Evolutionary conservation across 2,329 filamentous ascomycete species (phyloP), one percentile per base, ranked within the genome.

Genomic region (Fusarium metavorans): DNA sequence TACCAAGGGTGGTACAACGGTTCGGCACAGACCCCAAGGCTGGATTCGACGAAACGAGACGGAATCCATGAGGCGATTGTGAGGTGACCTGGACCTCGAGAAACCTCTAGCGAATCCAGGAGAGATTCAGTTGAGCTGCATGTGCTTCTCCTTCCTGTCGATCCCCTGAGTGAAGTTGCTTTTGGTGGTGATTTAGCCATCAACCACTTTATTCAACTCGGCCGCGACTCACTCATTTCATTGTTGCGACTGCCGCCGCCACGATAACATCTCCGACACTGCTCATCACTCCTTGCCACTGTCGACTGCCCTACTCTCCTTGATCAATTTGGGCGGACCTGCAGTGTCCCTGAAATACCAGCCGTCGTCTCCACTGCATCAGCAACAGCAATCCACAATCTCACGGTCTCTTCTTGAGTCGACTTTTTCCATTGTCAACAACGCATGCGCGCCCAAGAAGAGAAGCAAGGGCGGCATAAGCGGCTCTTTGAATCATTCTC

Each of bases 21-120:
- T 52, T 61, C 64, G 64, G 34, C 30, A 52, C 56, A 35, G 57
- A 41, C 43, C 65, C 30, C 10, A 27, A 32, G 48, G 64, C 58
- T 64, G 32, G 48, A 69, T 54, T 64, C 68, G 61, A 27, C 39
- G 14, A 39, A 23, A 27, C 32, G 58, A 73, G 41, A 45, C 52
- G 61, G 60, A 18, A 58, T 68, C 65, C 64, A 72, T 75, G 72
- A 74, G 72, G 45, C 65, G 68, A 72, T 63, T 75, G 58, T 74
- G 65, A 64, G 61, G 45, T 73, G 43, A 75, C 34, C 45, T 64
- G 35, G 48, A 20, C 20, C 16, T 64, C 50, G 48, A 64, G 61
- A 64, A 34, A 48, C 39, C 39, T 45, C 27, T 8, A 37, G 61
- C 30, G 48, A 7, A 64, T 57, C 61, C 61, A 57, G 61, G 50